These are phyloP conservation scores for Diaporthe ampelina DNA, from an alignment of 2,329 filamentous ascomycete genomes.

Conservation along the genomic window DNA sequence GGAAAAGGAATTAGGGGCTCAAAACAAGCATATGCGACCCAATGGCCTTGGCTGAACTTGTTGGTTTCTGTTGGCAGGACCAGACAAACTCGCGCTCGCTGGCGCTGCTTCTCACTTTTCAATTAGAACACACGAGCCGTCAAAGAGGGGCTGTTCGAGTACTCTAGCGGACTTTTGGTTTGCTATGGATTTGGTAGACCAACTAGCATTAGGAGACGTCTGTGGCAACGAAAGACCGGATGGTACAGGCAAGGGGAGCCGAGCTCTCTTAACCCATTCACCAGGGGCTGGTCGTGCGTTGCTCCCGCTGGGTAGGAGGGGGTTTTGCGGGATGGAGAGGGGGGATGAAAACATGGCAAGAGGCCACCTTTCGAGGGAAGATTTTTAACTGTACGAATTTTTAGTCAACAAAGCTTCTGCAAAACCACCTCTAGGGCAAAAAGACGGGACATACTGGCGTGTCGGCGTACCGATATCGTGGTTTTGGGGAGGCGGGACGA, in stretches of 20 bases:
- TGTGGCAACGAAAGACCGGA: conserved; percentile 12
- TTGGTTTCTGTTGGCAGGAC: conserved; percentile 21
- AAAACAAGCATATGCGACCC: background rate
- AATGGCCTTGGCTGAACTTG: background rate
- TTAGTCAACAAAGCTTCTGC: conserved; percentile 40
- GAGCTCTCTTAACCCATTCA: background rate
- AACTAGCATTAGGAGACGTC: conserved; percentile 10
- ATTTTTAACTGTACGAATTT: conserved; percentile 39
- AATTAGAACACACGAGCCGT: conserved; percentile 1
- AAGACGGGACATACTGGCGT: conserved; percentile 37
- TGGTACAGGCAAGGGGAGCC: background rate
- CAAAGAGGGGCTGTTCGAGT: conserved; percentile 17
- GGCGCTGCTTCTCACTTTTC: background rate
- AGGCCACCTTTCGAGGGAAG: conserved; percentile 11
- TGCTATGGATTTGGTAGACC: conserved; percentile 18
- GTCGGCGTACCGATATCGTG: conserved; percentile 36
- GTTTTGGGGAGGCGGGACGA: conserved; percentile 37
- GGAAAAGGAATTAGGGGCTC: background rate
- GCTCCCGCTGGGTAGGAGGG: conserved; percentile 12
- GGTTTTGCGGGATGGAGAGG: background rate
- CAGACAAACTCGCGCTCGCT: conserved; percentile 16
- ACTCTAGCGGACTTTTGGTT: conserved; percentile 25
- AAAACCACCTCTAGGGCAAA: conserved; percentile 39
- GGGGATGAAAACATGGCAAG: conserved; percentile 6
- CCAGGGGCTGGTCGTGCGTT: background rate